Percentiles rank a stretch among this genome's conserved stretches.
These are phyloP conservation scores for Trichocladium uniseriatum DNA, from an alignment of 495 filamentous ascomycete genomes.

Conservation along the genomic window DNA sequence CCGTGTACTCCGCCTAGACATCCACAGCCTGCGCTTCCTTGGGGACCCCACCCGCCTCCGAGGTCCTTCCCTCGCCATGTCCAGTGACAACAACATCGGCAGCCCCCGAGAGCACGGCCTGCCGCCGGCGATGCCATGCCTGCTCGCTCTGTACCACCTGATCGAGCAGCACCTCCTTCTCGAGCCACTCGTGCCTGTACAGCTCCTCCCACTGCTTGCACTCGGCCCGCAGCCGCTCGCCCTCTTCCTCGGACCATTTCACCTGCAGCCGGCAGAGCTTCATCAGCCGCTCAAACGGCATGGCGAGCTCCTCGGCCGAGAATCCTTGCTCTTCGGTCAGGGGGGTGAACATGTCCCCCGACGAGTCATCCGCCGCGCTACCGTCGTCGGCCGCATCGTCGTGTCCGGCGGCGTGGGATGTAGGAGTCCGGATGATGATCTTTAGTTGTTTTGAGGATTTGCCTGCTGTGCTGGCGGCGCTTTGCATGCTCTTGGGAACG, in stretches of 20 bases:
- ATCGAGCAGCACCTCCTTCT: slow-evolving; percentile 63
- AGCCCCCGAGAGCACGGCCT: slow-evolving; percentile 31
- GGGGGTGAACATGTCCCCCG: slow-evolving; percentile 36
- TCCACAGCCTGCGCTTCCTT: neutral
- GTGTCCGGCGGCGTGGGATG: slow-evolving; percentile 47
- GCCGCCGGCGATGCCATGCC: slow-evolving; percentile 36
- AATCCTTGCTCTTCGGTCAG: slow-evolving; percentile 57
- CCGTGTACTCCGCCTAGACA: neutral
- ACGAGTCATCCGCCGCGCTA: slow-evolving; percentile 40
- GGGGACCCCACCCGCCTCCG: neutral
- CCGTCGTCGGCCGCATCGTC: slow-evolving; percentile 45
- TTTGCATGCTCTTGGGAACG: slow-evolving; percentile 65
- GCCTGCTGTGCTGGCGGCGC: slow-evolving; percentile 35
- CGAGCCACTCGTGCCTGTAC: slow-evolving; percentile 68
- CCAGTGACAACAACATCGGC: slow-evolving; percentile 22
- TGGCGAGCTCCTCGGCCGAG: slow-evolving; percentile 58
- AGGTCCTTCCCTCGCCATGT: neutral
- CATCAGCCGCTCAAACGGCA: slow-evolving; percentile 61
- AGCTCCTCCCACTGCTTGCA: slow-evolving; percentile 55
- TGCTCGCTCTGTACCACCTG: slow-evolving; percentile 47
- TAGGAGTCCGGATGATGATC: slow-evolving; percentile 48
- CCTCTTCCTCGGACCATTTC: slow-evolving; percentile 70
- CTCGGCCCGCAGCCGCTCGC: slow-evolving; percentile 50
- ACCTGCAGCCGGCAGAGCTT: slow-evolving; percentile 67
- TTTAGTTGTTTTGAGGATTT: slow-evolving; percentile 55